A percentile compares a stretch with the other conserved stretches of the same genome.
phyloP scores from a whole-genome alignment of 1,139 yeast species.

The Kazachstania sp. region DNA sequence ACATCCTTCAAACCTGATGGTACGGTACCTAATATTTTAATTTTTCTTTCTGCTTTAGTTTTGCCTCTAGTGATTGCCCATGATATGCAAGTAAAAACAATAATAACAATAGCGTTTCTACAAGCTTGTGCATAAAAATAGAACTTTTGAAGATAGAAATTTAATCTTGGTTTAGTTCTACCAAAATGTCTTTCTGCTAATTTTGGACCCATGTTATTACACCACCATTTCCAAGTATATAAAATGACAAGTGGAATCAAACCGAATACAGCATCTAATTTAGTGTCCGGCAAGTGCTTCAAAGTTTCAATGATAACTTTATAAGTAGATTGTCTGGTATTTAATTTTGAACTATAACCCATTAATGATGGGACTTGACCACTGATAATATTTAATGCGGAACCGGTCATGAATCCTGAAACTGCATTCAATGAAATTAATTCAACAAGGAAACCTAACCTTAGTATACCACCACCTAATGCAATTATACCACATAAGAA shows the following conservation, averaged over 20 bases:
- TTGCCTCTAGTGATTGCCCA: slow-evolving; percentile 48
- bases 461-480: slow-evolving; percentile 71
- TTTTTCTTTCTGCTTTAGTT: slow-evolving; percentile 32
- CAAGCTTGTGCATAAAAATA: slow-evolving; percentile 62
- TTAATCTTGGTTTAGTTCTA: slow-evolving; percentile 27
- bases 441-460: slow-evolving; percentile 83
- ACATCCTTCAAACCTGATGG: slow-evolving; percentile 75
- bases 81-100: slow-evolving; percentile 67
- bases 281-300: slow-evolving; percentile 60
- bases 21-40: slow-evolving; percentile 62
- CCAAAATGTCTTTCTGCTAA: slow-evolving; percentile 36
- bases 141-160: slow-evolving; percentile 34
- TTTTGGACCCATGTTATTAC: slow-evolving; percentile 50
- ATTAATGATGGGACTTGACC: slow-evolving; percentile 85
- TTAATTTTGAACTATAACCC: slow-evolving; percentile 61
- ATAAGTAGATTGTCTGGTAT: slow-evolving; percentile 68
- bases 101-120: slow-evolving; percentile 73
- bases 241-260: slow-evolving; percentile 61
- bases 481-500: slow-evolving; percentile 81
- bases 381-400: slow-evolving; percentile 69
- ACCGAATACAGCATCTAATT: slow-evolving; percentile 83
- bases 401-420: slow-evolving; percentile 91
- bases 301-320: slow-evolving; percentile 61
- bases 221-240: slow-evolving; percentile 55
- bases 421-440: slow-evolving; percentile 89